Base-by-base conservation (phyloP, 1,284 basidiomycete genomes). In the Schizopora paradoxa region DNA sequence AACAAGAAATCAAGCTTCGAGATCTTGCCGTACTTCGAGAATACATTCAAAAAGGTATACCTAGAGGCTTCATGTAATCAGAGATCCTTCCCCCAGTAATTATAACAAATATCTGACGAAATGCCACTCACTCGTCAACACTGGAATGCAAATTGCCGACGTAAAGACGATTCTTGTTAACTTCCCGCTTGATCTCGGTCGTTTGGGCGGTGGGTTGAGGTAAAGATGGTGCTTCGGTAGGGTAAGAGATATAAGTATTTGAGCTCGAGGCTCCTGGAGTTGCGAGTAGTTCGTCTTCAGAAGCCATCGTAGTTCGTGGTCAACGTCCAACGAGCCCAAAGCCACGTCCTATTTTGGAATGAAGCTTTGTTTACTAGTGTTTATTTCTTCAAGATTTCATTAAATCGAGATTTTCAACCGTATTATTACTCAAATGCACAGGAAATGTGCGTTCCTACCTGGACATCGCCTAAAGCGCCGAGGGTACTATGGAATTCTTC, bases 1-100 rank as follows among this genome's bases (percentile, higher is more conserved):
- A 95, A 96, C 56, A 98, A 75, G 62, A 86, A 95, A 64, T 99
- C 95, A 48, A 97, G 77, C 57, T 93, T 91, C 31, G 88, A 77
- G 51, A 98, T 77, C 64, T 89, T 92, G 51, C 95, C 95, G 59
- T 84, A 92, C 65, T 89, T 93, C 34, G 82, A 77, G 65, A 97
- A 97, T 26, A 93, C 67, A 62, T 94, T 87, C 18, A 97, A 77
- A 26, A 98, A 75, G 5, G 88, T 73, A 64, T 91, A 90, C 66
- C 89, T 92, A 53, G 22, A 39, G 38, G 38, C 23, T 29, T 23
- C 39, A 16, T 39, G 19, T 18, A 21, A 41, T 25, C 19, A 13
- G 16, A 13, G 27, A 4, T 32, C 22, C 28, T 23, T 48, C 52
- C 45, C 41, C 4, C n/a, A 8, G 38, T 18, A 26, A 38, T 13